Evolutionary conservation across 345 rosid species (phyloP).

Genomic region (Pseudoturritis turrita): DNA sequence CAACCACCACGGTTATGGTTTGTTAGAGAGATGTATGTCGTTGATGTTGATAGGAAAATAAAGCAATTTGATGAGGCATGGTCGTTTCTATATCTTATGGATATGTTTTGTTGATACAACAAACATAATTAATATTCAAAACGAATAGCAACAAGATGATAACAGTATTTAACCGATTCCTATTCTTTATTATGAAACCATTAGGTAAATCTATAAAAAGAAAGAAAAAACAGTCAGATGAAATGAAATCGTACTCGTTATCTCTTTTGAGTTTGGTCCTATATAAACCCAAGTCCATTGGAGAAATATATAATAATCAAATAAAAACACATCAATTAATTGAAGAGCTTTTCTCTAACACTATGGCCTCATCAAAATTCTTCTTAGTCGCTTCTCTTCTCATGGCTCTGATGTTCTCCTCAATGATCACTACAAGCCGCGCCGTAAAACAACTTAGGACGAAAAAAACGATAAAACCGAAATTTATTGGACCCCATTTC

Average conservation of each 20-base stretch:
- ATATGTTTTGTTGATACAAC: constrained; percentile 7
- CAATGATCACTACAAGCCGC: not conserved
- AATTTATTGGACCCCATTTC: not conserved
- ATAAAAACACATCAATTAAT: not conserved
- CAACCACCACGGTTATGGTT: not conserved
- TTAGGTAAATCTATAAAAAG: constrained; percentile 13
- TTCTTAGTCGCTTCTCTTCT: not conserved
- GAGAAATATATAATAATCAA: no score
- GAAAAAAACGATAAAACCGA: not conserved
- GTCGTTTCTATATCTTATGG: not conserved
- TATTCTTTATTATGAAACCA: not conserved
- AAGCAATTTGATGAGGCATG: not conserved
- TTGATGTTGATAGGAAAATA: not conserved
- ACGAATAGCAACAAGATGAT: not conserved
- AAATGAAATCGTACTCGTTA: not conserved
- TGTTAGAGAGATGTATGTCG: not conserved
- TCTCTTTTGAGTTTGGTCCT: not conserved
- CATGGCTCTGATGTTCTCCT: not conserved
- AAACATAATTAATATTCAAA: constrained; percentile 1
- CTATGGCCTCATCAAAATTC: constrained; percentile 8
- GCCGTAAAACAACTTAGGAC: not conserved
- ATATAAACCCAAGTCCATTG: constrained; percentile 8
- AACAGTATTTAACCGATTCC: not conserved
- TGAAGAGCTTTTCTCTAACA: not conserved
- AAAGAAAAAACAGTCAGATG: not conserved